phyloP scores from a whole-genome alignment of 2,329 filamentous ascomycete genomes.

The Byssothecium circinans region DNA sequence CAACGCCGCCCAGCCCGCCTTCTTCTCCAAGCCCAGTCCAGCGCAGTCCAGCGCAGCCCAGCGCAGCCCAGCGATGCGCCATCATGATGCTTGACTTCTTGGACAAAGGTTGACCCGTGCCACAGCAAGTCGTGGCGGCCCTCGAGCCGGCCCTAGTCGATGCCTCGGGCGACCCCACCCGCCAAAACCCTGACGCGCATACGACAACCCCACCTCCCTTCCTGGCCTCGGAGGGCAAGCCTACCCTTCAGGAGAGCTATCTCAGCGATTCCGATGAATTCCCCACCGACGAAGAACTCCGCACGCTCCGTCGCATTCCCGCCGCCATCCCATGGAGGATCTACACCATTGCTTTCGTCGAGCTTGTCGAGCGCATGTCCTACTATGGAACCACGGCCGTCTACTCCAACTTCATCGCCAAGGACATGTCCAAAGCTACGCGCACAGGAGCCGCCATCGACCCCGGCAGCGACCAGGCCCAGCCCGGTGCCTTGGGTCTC shows the following conservation, averaged over 20 bases:
- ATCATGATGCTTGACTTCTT: background rate
- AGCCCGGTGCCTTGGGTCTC: conserved; percentile 57
- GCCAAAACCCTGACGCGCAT: conserved; percentile 32
- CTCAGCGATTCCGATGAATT: conserved; percentile 24
- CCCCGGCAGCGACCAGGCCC: conserved; percentile 30
- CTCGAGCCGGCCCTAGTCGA: conserved; percentile 39
- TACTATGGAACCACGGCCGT: conserved; percentile 44
- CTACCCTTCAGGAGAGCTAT: conserved; percentile 39
- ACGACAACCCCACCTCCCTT: conserved; percentile 30
- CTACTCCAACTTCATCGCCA: conserved; percentile 44
- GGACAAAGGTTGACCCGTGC: background rate
- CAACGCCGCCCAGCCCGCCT: no score
- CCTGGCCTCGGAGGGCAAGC: conserved; percentile 40
- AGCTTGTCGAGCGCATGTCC: conserved; percentile 43
- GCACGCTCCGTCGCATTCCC: conserved; percentile 39
- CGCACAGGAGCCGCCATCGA: conserved; percentile 34
- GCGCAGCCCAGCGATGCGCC: no score
- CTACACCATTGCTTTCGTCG: conserved; percentile 41
- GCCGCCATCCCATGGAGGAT: conserved; percentile 38
- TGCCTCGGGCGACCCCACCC: conserved; percentile 38
- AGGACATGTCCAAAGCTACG: conserved; percentile 24
- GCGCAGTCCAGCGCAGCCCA: no score
- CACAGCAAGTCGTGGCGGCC: conserved; percentile 30
- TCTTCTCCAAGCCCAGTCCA: background rate
- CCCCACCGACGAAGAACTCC: conserved; percentile 40